phyloP scores from a whole-genome alignment of 805 yeast genomes.

The Yamadazyma insecticola region DNA sequence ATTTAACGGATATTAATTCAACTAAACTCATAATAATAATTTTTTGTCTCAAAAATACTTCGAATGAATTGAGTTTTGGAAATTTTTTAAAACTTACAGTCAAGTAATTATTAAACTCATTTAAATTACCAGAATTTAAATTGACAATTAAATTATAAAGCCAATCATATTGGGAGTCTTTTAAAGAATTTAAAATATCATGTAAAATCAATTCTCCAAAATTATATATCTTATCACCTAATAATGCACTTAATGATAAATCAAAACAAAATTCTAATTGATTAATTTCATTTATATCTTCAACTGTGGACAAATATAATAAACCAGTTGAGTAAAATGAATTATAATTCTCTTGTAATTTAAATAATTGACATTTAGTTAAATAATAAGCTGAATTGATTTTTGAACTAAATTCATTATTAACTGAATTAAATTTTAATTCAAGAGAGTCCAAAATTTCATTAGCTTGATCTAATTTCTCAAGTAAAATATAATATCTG shows the following conservation, averaged over 20 bases:
- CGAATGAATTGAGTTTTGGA: conserved; percentile 55
- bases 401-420: conserved; percentile 37
- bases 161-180: conserved; percentile 56
- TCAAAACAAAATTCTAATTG: conserved; percentile 56
- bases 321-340: conserved; percentile 76
- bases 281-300: conserved; percentile 34
- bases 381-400: conserved; percentile 82
- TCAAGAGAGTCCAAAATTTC: conserved; percentile 61
- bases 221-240: conserved; percentile 90
- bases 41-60: conserved; percentile 77
- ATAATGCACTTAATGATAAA: conserved; percentile 76
- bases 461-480: conserved; percentile 53
- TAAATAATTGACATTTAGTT: conserved; percentile 71
- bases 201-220: conserved; percentile 94
- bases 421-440: conserved; percentile 26
- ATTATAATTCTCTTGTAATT: conserved; percentile 73
- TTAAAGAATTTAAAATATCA: conserved; percentile 61
- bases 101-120: conserved; percentile 52
- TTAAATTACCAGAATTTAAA: conserved; percentile 75
- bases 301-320: conserved; percentile 58
- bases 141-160: conserved; percentile 63
- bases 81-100: conserved; percentile 32
- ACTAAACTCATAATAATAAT: conserved; percentile 88
- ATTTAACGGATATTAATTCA: conserved; percentile 75
- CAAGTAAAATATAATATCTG: conserved; percentile 56